phyloP scores from a whole-genome alignment of 345 rosid genomes.

The Camelina laxa region DNA sequence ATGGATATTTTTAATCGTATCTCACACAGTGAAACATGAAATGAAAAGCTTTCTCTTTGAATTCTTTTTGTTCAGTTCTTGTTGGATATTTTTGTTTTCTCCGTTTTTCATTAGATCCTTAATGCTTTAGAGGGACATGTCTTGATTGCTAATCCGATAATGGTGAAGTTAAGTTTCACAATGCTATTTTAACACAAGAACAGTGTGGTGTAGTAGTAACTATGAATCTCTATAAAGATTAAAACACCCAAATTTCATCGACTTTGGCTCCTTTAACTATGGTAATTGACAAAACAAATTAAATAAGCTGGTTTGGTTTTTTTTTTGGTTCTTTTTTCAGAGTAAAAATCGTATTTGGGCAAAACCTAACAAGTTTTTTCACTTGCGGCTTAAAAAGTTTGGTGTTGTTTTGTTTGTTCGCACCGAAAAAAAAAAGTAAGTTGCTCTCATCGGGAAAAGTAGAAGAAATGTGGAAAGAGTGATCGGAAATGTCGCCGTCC shows the following conservation, averaged over 20 bases:
- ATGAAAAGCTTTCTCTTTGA: conserved; percentile 16
- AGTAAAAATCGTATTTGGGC: neutral
- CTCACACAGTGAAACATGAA: conserved; percentile 17
- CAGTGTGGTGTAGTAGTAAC: too few relatives aligned
- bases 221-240: too few relatives aligned
- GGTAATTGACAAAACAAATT: too few relatives aligned
- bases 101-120: neutral
- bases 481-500: conserved; percentile 41
- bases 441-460: conserved; percentile 11
- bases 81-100: neutral
- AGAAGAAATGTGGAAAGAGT: conserved; percentile 50
- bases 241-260: too few relatives aligned
- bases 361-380: neutral
- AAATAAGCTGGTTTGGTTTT: too few relatives aligned
- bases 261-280: too few relatives aligned
- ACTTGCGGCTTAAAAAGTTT: neutral
- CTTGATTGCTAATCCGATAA: too few relatives aligned
- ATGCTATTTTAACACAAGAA: too few relatives aligned
- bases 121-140: too few relatives aligned
- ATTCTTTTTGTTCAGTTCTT: neutral
- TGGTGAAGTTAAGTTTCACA: too few relatives aligned
- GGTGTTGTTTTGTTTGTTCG: neutral
- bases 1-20: conserved; percentile 24
- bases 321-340: too few relatives aligned
- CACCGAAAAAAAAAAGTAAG: neutral